Conservation (phyloP, 441 rosid genomes). For the Eruca vesicaria region DNA sequence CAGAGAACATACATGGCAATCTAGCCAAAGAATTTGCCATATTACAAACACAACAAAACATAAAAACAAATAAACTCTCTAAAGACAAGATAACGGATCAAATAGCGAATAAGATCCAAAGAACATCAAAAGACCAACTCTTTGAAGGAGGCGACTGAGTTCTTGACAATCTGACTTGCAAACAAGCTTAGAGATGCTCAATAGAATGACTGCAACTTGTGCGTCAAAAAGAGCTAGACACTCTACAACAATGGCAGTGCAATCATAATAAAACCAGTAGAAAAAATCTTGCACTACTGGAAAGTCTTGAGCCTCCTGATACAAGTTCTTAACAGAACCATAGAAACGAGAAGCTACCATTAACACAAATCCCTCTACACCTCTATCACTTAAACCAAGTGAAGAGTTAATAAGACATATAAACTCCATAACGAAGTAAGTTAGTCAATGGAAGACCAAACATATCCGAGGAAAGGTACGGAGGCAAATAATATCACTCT, state of each 20-base stretch:
- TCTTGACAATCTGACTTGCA: neutral
- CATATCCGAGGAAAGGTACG: too few species aligned
- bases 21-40: neutral
- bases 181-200: neutral
- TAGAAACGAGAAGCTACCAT: neutral
- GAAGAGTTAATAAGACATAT: too few species aligned
- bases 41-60: neutral
- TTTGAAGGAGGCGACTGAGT: neutral
- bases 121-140: neutral
- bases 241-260: neutral
- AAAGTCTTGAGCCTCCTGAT: neutral
- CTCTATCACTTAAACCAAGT: too few species aligned
- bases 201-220: neutral
- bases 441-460: too few species aligned
- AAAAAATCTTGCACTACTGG: neutral
- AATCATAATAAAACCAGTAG: neutral
- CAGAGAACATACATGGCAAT: too few species aligned
- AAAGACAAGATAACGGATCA: neutral
- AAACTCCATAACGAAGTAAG: too few species aligned
- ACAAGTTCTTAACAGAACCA: neutral
- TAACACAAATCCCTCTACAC: neutral
- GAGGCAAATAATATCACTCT: too few species aligned
- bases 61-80: neutral
- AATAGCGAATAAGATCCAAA: neutral
- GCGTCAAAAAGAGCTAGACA: neutral